Conservation (phyloP, 352 stramenopile species). For the Globisporangium spiculum region DNA sequence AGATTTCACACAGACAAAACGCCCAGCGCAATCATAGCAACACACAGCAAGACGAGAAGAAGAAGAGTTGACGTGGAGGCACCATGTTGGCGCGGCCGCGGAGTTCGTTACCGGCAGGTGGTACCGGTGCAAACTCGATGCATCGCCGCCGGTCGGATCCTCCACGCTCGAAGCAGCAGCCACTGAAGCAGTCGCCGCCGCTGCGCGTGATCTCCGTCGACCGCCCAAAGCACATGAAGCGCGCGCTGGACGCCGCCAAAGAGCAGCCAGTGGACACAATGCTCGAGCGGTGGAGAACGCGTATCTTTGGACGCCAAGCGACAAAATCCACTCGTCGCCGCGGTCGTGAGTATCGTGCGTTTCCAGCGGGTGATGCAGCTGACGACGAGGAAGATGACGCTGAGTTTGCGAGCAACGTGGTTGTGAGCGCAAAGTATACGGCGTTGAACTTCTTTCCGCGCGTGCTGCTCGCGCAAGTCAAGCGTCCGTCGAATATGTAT, state of each 20-base stretch:
- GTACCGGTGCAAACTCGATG: neutral
- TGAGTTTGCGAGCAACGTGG: constrained; percentile 57
- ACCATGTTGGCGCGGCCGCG: neutral
- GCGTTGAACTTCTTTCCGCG: constrained; percentile 71
- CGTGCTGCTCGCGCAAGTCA: constrained; percentile 68
- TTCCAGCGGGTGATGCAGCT: neutral
- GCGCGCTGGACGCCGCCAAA: constrained; percentile 14
- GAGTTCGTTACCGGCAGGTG: neutral
- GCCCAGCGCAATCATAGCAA: neutral
- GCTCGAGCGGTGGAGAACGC: constrained; percentile 4
- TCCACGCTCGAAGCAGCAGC: neutral
- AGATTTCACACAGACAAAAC: constrained; percentile 4
- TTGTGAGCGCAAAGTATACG: constrained; percentile 84
- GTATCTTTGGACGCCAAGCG: constrained; percentile 11
- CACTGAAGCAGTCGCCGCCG: neutral
- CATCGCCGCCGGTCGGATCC: neutral
- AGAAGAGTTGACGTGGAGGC: neutral
- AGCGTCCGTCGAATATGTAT: constrained; percentile 81
- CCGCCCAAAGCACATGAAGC: constrained; percentile 25
- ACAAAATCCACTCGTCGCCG: neutral
- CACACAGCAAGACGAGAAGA: constrained; percentile 1
- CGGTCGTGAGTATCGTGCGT: neutral
- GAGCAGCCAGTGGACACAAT: constrained; percentile 4
- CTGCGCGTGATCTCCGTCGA: constrained; percentile 48
- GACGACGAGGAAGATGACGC: constrained; percentile 15